Percentiles rank a stretch among this genome's conserved stretches.
Conservation (phyloP, 2,329 filamentous ascomycete genomes). For the Coniochaeta sp. region DNA sequence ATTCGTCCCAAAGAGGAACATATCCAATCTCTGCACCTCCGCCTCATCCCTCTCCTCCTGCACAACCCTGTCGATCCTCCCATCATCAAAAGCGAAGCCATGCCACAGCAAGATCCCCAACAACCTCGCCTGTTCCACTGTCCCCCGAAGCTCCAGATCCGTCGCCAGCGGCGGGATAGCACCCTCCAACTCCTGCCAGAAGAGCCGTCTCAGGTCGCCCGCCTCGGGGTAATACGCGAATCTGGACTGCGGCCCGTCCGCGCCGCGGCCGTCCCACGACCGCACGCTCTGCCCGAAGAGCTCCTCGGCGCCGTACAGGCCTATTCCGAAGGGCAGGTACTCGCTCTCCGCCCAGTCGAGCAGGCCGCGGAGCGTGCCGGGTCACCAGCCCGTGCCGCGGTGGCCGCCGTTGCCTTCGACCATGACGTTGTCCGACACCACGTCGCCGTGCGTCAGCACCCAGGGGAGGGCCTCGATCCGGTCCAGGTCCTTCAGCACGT, state of each 20-base stretch:
- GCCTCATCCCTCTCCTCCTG: conserved; percentile 38
- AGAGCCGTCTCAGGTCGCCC: conserved; percentile 31
- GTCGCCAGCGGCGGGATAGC: conserved; percentile 25
- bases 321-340: conserved; percentile 50
- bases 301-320: conserved; percentile 53
- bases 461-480: conserved; percentile 38
- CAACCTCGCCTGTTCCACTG: conserved; percentile 33
- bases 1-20: conserved; percentile 10
- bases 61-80: conserved; percentile 49
- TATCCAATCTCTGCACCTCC: conserved; percentile 45
- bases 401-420: conserved; percentile 22
- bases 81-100: conserved; percentile 56
- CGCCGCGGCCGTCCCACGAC: background rate
- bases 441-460: conserved; percentile 53
- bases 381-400: background rate
- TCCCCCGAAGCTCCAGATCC: conserved; percentile 17
- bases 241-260: conserved; percentile 10
- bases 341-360: conserved; percentile 61
- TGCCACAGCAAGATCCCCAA: conserved; percentile 55
- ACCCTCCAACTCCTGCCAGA: conserved; percentile 37
- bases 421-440: conserved; percentile 50
- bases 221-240: conserved; percentile 39
- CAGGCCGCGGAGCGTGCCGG: conserved; percentile 35
- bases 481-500: conserved; percentile 19
- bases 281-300: conserved; percentile 39